These are phyloP conservation scores for Populus hybrid DNA, from an alignment of 441 rosid species.

Conservation along the genomic window DNA sequence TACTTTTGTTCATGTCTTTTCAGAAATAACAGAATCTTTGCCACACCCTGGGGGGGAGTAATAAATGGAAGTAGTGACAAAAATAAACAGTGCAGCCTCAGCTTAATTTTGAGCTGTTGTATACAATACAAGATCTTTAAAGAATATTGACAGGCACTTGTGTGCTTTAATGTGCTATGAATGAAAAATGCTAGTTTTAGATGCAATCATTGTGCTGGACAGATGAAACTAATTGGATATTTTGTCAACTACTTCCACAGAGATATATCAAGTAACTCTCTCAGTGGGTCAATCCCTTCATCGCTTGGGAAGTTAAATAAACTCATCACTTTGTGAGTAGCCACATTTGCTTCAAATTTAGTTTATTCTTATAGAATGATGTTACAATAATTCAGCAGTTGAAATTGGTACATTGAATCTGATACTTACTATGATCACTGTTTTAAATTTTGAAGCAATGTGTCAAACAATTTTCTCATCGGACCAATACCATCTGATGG, in stretches of 20 bases:
- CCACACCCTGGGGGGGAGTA: background rate
- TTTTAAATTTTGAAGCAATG: conserved; percentile 52
- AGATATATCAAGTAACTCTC: conserved; percentile 81
- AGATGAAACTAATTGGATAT: background rate
- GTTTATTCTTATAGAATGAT: background rate
- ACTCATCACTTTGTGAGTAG: conserved; percentile 66
- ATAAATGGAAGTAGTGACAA: background rate
- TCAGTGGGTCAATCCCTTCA: conserved; percentile 72
- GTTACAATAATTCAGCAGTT: conserved; percentile 3
- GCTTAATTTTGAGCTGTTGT: background rate
- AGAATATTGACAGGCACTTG: background rate
- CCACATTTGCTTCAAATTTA: conserved; percentile 26
- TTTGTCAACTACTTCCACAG: conserved; percentile 28
- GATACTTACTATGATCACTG: conserved; percentile 11
- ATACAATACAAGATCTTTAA: background rate
- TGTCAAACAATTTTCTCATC: conserved; percentile 81
- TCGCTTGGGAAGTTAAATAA: conserved; percentile 69
- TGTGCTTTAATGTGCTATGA: background rate
- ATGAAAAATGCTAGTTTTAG: background rate
- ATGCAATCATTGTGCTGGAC: background rate
- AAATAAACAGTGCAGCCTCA: background rate
- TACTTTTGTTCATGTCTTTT: background rate
- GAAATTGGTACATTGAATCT: conserved; percentile 8
- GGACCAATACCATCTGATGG: conserved; percentile 88
- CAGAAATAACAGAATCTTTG: background rate